A percentile compares a stretch with the other conserved stretches of the same genome.
Conservation (phyloP, 257 asterid genomes). For the Fraxinus anomala region DNA sequence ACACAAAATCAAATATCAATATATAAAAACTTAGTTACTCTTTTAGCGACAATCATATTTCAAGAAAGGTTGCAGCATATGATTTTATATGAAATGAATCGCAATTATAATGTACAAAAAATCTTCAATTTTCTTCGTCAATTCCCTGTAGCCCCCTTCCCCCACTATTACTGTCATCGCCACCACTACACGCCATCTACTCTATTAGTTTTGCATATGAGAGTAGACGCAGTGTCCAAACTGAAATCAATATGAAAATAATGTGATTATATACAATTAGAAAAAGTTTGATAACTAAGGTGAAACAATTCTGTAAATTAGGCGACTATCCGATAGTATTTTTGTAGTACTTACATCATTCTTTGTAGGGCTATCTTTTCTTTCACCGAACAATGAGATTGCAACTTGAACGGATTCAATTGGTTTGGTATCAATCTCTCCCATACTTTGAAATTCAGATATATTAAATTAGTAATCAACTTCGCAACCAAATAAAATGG, state of each 20-base stretch:
- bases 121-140: not conserved
- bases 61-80: too few species aligned
- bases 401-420: slow-evolving; percentile 68
- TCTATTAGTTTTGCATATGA: too few species aligned
- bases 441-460: slow-evolving; percentile 39
- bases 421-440: slow-evolving; percentile 69
- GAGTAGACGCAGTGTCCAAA: too few species aligned
- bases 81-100: too few species aligned
- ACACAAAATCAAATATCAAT: too few species aligned
- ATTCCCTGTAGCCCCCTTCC: not conserved
- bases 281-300: not conserved
- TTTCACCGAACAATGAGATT: slow-evolving; percentile 58
- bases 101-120: too few species aligned
- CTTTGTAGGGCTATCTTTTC: not conserved
- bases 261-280: not conserved
- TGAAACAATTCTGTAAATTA: not conserved
- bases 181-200: too few species aligned
- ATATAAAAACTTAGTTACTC: too few species aligned
- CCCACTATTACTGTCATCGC: not conserved
- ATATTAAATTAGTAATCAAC: not conserved
- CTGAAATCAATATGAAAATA: too few species aligned
- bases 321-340: not conserved
- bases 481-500: not conserved
- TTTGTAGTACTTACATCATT: not conserved
- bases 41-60: not conserved